Evolutionary conservation across 805 yeast genomes (phyloP).

Genomic region (Metschnikowia drakensbergensis): DNA sequence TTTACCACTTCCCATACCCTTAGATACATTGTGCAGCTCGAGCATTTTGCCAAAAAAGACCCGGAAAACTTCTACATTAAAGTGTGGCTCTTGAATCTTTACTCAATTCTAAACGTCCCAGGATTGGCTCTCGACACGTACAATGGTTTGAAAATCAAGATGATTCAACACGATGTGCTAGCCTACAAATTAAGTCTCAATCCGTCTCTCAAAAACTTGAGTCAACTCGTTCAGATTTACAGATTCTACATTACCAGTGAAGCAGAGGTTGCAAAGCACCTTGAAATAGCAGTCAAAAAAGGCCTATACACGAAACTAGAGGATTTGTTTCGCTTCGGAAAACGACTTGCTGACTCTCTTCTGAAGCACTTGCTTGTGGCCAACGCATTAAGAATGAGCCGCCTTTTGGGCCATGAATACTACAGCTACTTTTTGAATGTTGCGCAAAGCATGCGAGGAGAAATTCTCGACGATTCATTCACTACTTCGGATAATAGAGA

Average conservation of each 20-base stretch:
- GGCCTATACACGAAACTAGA: slow-evolving; percentile 62
- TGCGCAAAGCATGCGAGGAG: slow-evolving; percentile 15
- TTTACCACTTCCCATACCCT: slow-evolving; percentile 22
- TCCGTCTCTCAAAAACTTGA: slow-evolving; percentile 42
- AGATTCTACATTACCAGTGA: slow-evolving; percentile 54
- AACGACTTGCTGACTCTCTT: slow-evolving; percentile 48
- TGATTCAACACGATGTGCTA: slow-evolving; percentile 71
- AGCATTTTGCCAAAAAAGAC: slow-evolving; percentile 51
- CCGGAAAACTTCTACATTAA: slow-evolving; percentile 69
- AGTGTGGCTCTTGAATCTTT: slow-evolving; percentile 67
- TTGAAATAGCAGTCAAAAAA: slow-evolving; percentile 52
- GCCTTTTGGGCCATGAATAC: slow-evolving; percentile 31
- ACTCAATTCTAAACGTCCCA: slow-evolving; percentile 53
- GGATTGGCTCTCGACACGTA: slow-evolving; percentile 50
- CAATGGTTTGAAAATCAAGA: slow-evolving; percentile 57
- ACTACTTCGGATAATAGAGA: slow-evolving; percentile 58
- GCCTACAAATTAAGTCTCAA: slow-evolving; percentile 47
- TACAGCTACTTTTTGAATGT: slow-evolving; percentile 24
- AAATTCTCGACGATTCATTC: slow-evolving; percentile 13
- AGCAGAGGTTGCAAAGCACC: slow-evolving; percentile 47
- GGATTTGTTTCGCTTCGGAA: slow-evolving; percentile 61
- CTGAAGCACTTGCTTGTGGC: slow-evolving; percentile 37
- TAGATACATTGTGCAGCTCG: slow-evolving; percentile 53
- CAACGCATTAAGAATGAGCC: slow-evolving; percentile 30
- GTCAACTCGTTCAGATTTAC: slow-evolving; percentile 29